phyloP scores from a whole-genome alignment of 306 rosid genomes.

The Abrus precatorius region DNA sequence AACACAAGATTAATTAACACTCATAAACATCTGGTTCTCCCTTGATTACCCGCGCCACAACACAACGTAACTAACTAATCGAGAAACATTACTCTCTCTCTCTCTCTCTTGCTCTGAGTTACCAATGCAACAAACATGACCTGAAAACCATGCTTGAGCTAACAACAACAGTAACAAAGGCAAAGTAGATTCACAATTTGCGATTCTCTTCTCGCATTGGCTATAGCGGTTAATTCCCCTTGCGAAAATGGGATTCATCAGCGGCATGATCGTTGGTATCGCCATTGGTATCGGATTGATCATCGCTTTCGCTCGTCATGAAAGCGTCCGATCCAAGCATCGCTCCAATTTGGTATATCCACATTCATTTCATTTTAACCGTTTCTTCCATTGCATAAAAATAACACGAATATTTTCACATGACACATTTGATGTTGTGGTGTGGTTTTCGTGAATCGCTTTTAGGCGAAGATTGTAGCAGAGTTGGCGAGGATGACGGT shows the following conservation, averaged over 20 bases:
- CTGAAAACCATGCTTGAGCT: slow-evolving; percentile 46
- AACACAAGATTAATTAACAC: slow-evolving; percentile 9
- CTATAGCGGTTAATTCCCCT: background rate
- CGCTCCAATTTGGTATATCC: slow-evolving; percentile 75
- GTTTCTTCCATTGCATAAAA: background rate
- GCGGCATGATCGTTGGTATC: slow-evolving; percentile 72
- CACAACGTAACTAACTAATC: slow-evolving; percentile 41
- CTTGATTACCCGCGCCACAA: slow-evolving; percentile 19
- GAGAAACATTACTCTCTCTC: slow-evolving; percentile 14
- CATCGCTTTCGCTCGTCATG: slow-evolving; percentile 70
- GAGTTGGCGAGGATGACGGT: slow-evolving; percentile 87
- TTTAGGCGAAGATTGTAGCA: slow-evolving; percentile 78
- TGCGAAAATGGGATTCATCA: slow-evolving; percentile 67
- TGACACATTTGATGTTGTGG: background rate
- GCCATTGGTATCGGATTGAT: slow-evolving; percentile 70
- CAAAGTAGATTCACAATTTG: slow-evolving; percentile 21
- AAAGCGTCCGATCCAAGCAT: slow-evolving; percentile 66
- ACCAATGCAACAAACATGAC: slow-evolving; percentile 41
- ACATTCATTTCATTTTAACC: slow-evolving; percentile 21
- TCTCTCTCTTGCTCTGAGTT: slow-evolving; percentile 2
- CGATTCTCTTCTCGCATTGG: slow-evolving; percentile 30
- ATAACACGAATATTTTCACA: background rate
- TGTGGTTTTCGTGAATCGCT: slow-evolving; percentile 36
- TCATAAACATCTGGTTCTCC: slow-evolving; percentile 1
- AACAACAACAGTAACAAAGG: background rate